phyloP scores from a whole-genome alignment of 352 stramenopile genomes.

The Globisporangium echinulatum region DNA sequence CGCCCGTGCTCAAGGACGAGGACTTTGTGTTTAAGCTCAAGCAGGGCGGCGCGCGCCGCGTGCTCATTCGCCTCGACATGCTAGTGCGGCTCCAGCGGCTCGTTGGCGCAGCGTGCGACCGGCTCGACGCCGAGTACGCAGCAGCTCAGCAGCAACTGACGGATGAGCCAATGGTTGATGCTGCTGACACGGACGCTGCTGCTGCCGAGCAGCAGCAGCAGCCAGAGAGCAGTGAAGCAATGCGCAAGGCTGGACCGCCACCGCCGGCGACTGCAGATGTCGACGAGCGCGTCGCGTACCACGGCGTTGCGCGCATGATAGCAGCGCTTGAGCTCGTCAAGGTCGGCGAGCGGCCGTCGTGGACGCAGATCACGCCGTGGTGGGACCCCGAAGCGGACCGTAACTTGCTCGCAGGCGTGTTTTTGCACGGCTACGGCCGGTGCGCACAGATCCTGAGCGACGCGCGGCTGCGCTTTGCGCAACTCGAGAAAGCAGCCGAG shows the following conservation, averaged over 20 bases:
- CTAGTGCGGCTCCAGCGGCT: conserved; percentile 66
- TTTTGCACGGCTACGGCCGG: conserved; percentile 80
- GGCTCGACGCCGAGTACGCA: conserved; percentile 47
- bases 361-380: conserved; percentile 82
- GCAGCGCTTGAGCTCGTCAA: conserved; percentile 56
- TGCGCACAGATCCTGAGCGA: conserved; percentile 79
- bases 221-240: conserved; percentile 1
- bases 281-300: conserved; percentile 64
- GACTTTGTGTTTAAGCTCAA: conserved; percentile 85
- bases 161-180: not conserved
- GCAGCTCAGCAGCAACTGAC: not conserved
- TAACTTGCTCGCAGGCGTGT: conserved; percentile 76
- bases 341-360: conserved; percentile 66
- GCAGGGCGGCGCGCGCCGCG: conserved; percentile 72
- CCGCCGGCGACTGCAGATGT: conserved; percentile 41
- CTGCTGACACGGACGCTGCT: not conserved
- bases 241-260: not conserved
- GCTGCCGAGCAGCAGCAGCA: not conserved
- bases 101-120: conserved; percentile 48
- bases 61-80: conserved; percentile 85
- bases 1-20: conserved; percentile 77
- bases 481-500: conserved; percentile 45
- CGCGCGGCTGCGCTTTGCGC: conserved; percentile 60
- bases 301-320: conserved; percentile 63
- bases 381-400: conserved; percentile 79